A percentile compares a stretch with the other conserved stretches of the same genome.
Evolutionary conservation across 441 rosid species (phyloP).

Genomic region (Sinapis alba): DNA sequence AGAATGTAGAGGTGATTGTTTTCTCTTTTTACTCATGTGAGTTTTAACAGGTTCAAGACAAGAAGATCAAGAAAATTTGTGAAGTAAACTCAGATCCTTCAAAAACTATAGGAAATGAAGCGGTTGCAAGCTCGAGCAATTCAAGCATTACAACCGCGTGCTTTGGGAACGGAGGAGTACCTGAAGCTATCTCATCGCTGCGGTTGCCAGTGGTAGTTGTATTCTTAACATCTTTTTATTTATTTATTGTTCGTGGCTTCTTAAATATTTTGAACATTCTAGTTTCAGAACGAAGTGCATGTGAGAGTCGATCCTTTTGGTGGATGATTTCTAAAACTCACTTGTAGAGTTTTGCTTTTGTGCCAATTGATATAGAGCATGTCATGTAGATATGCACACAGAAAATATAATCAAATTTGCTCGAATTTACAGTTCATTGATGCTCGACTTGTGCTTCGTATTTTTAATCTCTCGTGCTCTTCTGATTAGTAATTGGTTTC

Average conservation of each 20-base stretch:
- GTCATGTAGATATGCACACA: no score
- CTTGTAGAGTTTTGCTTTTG: not conserved
- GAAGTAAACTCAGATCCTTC: slow-evolving; percentile 80
- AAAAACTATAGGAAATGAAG: slow-evolving; percentile 66
- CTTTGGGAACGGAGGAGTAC: slow-evolving; percentile 61
- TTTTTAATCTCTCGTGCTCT: slow-evolving; percentile 8
- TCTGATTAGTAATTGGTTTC: slow-evolving; percentile 10
- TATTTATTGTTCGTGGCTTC: no score
- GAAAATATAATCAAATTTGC: not conserved
- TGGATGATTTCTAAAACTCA: not conserved
- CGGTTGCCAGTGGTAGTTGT: slow-evolving; percentile 93
- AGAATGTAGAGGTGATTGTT: slow-evolving; percentile 10
- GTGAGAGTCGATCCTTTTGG: not conserved
- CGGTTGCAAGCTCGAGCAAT: slow-evolving; percentile 64
- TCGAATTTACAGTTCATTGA: slow-evolving; percentile 9
- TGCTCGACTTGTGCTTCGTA: slow-evolving; percentile 2
- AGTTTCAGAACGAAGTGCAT: slow-evolving; percentile 7
- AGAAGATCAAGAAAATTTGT: slow-evolving; percentile 87
- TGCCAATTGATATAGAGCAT: not conserved
- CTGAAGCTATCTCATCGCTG: slow-evolving; percentile 53
- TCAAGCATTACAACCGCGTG: slow-evolving; percentile 35
- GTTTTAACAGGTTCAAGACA: slow-evolving; percentile 85
- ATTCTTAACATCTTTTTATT: no score
- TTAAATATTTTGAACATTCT: not conserved
- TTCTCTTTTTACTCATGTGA: slow-evolving; percentile 22